phyloP scores from a whole-genome alignment of 108 stramenopile species.

The Seminavis robusta region DNA sequence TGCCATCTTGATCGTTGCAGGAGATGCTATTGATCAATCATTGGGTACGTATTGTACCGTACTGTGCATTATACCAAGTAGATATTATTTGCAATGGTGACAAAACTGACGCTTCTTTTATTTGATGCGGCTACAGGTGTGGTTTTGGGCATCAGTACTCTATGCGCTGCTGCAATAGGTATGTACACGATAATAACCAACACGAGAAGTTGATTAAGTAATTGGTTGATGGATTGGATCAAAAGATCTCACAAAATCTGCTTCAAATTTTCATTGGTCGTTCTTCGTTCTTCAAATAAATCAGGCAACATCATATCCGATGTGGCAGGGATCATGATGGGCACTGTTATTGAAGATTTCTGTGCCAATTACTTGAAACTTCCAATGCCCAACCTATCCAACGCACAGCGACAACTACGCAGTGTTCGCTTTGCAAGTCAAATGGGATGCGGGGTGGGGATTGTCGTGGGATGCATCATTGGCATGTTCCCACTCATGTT shows the following conservation, averaged over 20 bases:
- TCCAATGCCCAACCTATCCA: conserved; percentile 59
- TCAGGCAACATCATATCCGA: conserved; percentile 83
- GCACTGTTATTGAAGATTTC: conserved; percentile 87
- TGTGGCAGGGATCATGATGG: conserved; percentile 81
- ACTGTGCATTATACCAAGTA: neutral
- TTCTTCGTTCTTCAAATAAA: too few relatives aligned
- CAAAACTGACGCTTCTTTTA: neutral
- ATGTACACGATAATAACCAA: too few relatives aligned
- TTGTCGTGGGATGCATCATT: conserved; percentile 91
- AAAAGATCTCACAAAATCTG: too few relatives aligned
- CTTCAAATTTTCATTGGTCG: too few relatives aligned
- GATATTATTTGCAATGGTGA: neutral
- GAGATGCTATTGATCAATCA: conserved; percentile 91
- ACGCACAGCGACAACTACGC: conserved; percentile 75
- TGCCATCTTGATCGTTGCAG: conserved; percentile 89
- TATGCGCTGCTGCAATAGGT: conserved; percentile 96
- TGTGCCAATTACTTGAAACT: conserved; percentile 39
- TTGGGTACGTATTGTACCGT: conserved; percentile 11
- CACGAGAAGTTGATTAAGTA: too few relatives aligned
- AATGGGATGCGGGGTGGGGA: conserved; percentile 81
- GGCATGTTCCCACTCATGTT: conserved; percentile 95
- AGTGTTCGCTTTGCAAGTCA: conserved; percentile 66
- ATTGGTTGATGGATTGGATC: too few relatives aligned
- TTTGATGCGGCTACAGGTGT: conserved; percentile 48
- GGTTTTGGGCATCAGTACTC: conserved; percentile 87